Percentiles rank a stretch among this genome's conserved stretches.
Evolutionary conservation across 2,329 filamentous ascomycete genomes (phyloP).

Genomic region (Kalaharituber pfeilii): DNA sequence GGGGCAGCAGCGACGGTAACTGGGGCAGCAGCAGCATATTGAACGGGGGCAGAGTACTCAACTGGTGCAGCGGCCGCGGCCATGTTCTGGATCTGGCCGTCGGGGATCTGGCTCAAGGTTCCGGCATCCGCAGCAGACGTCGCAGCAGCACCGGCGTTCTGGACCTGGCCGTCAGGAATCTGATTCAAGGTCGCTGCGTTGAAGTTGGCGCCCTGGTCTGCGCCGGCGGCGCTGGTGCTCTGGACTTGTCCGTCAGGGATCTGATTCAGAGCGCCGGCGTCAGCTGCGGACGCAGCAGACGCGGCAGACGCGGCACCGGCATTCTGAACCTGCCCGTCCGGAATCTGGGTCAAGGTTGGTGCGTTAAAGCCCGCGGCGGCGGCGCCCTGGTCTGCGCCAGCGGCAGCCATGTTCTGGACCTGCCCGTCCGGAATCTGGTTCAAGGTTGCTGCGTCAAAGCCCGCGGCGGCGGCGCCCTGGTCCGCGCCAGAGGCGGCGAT

Average conservation of each 20-base stretch:
- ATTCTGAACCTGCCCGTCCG: slow-evolving; percentile 25
- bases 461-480: neutral
- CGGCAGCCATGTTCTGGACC: neutral
- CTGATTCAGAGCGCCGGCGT: slow-evolving; percentile 8
- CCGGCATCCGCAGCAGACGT: slow-evolving; percentile 18
- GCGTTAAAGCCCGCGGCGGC: neutral
- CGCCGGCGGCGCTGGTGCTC: slow-evolving; percentile 25
- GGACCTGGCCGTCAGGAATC: slow-evolving; percentile 25
- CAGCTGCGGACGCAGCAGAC: neutral
- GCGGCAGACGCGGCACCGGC: neutral
- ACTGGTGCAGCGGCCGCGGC: slow-evolving; percentile 1
- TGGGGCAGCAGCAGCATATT: slow-evolving; percentile 12
- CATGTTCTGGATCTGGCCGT: slow-evolving; percentile 24
- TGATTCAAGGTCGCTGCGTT: slow-evolving; percentile 30
- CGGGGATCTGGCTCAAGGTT: slow-evolving; percentile 24
- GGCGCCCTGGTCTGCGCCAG: neutral
- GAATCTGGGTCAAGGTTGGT: slow-evolving; percentile 21
- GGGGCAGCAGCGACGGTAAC: slow-evolving; percentile 1
- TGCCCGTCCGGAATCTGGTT: neutral
- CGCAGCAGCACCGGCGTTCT: slow-evolving; percentile 25
- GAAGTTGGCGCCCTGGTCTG: too few species aligned
- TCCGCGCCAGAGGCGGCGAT: neutral
- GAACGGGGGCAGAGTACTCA: slow-evolving; percentile 2
- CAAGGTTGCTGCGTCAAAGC: neutral
- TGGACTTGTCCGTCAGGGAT: slow-evolving; percentile 14